A percentile compares a stretch with the other conserved stretches of the same genome.
Evolutionary conservation across 495 filamentous ascomycete species (phyloP).

Genomic region (Aspergillus baeticus): DNA sequence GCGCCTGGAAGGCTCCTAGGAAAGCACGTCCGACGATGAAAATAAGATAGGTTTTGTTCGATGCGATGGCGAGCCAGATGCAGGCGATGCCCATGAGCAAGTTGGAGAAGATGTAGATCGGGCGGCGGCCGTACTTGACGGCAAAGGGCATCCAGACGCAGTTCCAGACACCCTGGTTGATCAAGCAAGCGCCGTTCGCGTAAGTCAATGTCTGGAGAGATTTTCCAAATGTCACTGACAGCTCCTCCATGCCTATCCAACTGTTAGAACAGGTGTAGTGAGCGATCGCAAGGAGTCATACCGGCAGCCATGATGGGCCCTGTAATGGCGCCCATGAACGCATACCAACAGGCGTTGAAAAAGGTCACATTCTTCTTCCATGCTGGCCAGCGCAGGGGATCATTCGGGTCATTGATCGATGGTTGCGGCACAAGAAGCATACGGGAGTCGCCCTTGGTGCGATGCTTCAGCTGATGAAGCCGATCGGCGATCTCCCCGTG

Average conservation of each 20-base stretch:
- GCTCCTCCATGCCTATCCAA: constrained; percentile 1
- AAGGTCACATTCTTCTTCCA: neutral
- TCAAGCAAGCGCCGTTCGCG: constrained; percentile 1
- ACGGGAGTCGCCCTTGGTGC: neutral
- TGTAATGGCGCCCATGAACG: constrained; percentile 5
- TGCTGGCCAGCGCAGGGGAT: neutral
- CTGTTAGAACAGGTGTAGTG: too few relatives aligned
- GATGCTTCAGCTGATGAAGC: constrained; percentile 2
- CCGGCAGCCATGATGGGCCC: constrained; percentile 3
- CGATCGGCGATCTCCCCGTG: constrained; percentile 2
- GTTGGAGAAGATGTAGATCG: constrained; percentile 38
- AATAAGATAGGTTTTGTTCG: constrained; percentile 32
- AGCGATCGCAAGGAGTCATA: neutral
- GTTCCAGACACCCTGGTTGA: constrained; percentile 23
- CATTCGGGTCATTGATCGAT: constrained; percentile 2
- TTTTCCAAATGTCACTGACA: neutral
- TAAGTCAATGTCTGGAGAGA: constrained; percentile 3
- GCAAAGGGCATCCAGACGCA: constrained; percentile 54
- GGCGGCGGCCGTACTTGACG: constrained; percentile 53
- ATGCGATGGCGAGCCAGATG: constrained; percentile 44
- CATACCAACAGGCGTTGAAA: constrained; percentile 6
- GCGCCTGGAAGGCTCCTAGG: constrained; percentile 48
- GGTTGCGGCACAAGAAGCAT: constrained; percentile 3
- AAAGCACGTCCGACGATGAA: constrained; percentile 47
- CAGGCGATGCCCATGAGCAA: constrained; percentile 34